These are phyloP conservation scores for Colletotrichum scovillei DNA, from an alignment of 2,329 filamentous ascomycete genomes.

Conservation along the genomic window DNA sequence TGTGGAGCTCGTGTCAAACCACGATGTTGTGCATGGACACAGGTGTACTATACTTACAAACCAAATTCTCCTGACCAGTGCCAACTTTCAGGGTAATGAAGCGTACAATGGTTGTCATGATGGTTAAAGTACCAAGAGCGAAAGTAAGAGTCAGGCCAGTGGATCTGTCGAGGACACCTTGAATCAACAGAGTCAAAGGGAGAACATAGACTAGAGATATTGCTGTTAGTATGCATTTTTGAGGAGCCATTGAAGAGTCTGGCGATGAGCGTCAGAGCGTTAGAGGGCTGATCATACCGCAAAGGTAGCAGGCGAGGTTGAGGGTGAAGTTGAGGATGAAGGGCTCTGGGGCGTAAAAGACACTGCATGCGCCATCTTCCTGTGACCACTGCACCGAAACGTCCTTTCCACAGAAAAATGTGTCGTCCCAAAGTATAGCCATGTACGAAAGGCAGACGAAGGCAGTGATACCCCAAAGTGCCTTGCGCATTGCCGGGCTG, in stretches of 20 bases:
- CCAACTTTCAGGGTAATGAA: conserved; percentile 40
- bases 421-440: conserved; percentile 47
- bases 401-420: conserved; percentile 48
- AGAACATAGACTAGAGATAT: conserved; percentile 43
- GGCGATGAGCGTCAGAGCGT: no score
- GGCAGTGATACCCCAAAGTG: conserved; percentile 44
- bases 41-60: conserved; percentile 36
- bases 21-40: not conserved
- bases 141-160: conserved; percentile 40
- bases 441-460: conserved; percentile 46
- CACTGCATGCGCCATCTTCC: conserved; percentile 48
- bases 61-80: conserved; percentile 41
- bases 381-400: conserved; percentile 49
- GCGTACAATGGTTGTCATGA: conserved; percentile 40
- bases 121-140: conserved; percentile 40
- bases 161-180: conserved; percentile 39
- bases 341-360: conserved; percentile 46
- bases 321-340: conserved; percentile 49
- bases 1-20: conserved; percentile 4
- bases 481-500: conserved; percentile 42
- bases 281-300: conserved; percentile 37
- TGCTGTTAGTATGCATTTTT: conserved; percentile 11
- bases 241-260: no score
- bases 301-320: conserved; percentile 47
- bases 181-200: conserved; percentile 44